Evolutionary conservation across 768 basidiomycete genomes (phyloP).

Genomic region (Mrakia frigida): DNA sequence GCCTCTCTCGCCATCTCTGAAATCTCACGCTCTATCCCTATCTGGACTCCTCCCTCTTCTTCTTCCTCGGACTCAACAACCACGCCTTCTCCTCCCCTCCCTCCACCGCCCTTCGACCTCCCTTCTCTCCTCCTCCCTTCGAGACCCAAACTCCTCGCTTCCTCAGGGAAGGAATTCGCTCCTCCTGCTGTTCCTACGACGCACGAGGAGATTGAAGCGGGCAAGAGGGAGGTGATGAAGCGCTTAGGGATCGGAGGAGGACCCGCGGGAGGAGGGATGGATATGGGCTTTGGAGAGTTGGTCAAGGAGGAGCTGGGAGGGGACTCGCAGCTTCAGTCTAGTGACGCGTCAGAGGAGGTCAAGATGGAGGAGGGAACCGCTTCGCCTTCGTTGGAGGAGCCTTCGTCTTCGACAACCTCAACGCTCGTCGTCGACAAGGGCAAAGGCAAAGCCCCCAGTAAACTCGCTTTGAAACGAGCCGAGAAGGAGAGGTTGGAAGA

Average conservation of each 20-base stretch:
- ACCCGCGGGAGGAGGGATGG: conserved; percentile 59
- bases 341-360: background rate
- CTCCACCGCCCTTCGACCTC: conserved; percentile 53
- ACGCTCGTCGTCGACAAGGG: background rate
- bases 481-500: conserved; percentile 33
- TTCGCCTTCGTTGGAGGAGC: background rate
- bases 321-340: too few species aligned
- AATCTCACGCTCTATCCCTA: conserved; percentile 74
- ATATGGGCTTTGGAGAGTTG: conserved; percentile 50
- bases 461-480: conserved; percentile 14
- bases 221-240: conserved; percentile 81
- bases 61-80: background rate
- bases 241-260: conserved; percentile 78
- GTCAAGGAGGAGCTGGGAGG: conserved; percentile 23
- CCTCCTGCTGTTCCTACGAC: conserved; percentile 43
- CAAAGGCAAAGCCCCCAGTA: conserved; percentile 13
- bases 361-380: background rate
- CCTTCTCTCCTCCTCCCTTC: conserved; percentile 68
- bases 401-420: background rate
- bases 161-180: conserved; percentile 86
- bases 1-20: conserved; percentile 83
- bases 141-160: conserved; percentile 68
- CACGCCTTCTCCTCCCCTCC: conserved; percentile 63
- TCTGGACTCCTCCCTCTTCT: conserved; percentile 59
- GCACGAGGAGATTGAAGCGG: conserved; percentile 74